Percentiles rank a stretch among this genome's conserved stretches.
Evolutionary conservation across 129 eudicot species (phyloP).

Genomic region (Helichrysum umbraculigerum): DNA sequence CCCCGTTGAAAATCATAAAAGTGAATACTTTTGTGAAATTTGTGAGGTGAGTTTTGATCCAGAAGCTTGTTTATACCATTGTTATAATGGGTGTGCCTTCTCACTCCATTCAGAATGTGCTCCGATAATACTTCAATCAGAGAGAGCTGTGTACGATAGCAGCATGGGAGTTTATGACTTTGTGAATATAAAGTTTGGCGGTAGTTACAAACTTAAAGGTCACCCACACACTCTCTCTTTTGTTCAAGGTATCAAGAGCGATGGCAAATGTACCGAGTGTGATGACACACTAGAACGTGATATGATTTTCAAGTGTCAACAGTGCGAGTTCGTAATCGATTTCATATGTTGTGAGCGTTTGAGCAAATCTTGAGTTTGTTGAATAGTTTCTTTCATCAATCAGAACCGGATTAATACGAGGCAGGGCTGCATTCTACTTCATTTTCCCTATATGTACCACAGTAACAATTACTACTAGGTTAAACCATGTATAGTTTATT

Average conservation of each 20-base stretch:
- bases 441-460: too few species aligned
- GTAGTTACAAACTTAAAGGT: not conserved
- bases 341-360: not conserved
- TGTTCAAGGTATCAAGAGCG: not conserved
- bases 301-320: not conserved
- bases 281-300: not conserved
- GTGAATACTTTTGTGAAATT: slow-evolving; percentile 4
- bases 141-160: not conserved
- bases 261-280: not conserved
- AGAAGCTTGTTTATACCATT: not conserved
- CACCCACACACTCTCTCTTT: not conserved
- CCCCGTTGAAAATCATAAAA: not conserved
- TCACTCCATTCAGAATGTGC: slow-evolving; percentile 1
- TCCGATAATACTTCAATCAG: not conserved
- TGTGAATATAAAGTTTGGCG: slow-evolving; percentile 10
- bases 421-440: too few species aligned
- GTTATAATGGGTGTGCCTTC: not conserved
- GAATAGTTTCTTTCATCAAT: too few species aligned
- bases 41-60: not conserved
- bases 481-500: too few species aligned
- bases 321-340: not conserved
- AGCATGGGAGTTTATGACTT: not conserved
- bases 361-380: not conserved
- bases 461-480: too few species aligned
- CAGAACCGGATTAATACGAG: too few species aligned